A percentile compares a stretch with the other conserved stretches of the same genome.
phyloP scores from a whole-genome alignment of 164 flowering plant species.

The Saururus chinensis region DNA sequence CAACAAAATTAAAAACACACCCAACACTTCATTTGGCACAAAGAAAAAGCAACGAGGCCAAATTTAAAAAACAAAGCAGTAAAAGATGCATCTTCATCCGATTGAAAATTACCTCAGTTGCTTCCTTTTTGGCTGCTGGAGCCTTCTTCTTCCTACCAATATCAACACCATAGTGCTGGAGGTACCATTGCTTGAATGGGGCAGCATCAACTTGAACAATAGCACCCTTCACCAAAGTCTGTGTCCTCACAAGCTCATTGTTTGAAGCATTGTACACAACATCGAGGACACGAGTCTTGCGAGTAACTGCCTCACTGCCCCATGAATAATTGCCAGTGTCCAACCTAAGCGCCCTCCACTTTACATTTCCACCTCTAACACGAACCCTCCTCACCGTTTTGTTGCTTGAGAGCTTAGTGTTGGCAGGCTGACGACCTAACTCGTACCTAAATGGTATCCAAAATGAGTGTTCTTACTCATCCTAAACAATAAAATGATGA shows the following conservation, averaged over 20 bases:
- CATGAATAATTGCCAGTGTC: slow-evolving; percentile 11
- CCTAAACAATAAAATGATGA: too few relatives aligned
- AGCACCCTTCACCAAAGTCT: slow-evolving; percentile 7
- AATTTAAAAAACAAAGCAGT: not conserved
- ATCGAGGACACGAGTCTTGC: slow-evolving; percentile 9
- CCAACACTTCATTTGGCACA: too few relatives aligned
- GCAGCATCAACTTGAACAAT: slow-evolving; percentile 11
- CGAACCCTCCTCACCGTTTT: slow-evolving; percentile 9
- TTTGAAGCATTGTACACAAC: slow-evolving; percentile 11
- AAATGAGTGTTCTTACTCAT: too few relatives aligned
- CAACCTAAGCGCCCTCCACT: slow-evolving; percentile 9
- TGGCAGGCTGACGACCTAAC: slow-evolving; percentile 8
- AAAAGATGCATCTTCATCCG: too few relatives aligned
- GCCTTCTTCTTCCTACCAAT: slow-evolving; percentile 10
- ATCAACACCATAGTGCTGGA: slow-evolving; percentile 8
- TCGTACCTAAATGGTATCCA: slow-evolving; percentile 3
- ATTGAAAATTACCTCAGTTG: slow-evolving; percentile 9
- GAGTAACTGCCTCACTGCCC: slow-evolving; percentile 11
- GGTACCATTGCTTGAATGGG: slow-evolving; percentile 9
- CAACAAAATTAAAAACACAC: too few relatives aligned
- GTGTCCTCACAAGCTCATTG: slow-evolving; percentile 11
- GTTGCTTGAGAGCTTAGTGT: slow-evolving; percentile 10
- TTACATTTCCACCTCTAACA: slow-evolving; percentile 9
- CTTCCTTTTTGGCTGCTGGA: not conserved
- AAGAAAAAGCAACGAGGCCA: too few relatives aligned